Conservation (phyloP, 805 yeast species). For the Debaryomyces maramus region DNA sequence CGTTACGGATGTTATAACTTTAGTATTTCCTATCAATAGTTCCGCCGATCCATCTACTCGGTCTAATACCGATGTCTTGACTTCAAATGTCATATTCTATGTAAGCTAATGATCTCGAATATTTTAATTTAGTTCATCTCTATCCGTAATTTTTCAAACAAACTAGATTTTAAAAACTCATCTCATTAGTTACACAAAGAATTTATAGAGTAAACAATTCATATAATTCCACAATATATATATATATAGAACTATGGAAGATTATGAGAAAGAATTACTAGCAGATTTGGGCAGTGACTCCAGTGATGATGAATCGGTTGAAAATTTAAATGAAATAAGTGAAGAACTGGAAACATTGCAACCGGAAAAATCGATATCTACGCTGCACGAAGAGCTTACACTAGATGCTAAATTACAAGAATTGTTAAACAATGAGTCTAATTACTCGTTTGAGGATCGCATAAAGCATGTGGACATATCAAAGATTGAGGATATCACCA, state of each 20-base stretch:
- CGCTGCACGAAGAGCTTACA: neutral
- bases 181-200: neutral
- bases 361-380: neutral
- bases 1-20: constrained; percentile 72
- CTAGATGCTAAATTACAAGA: constrained; percentile 15
- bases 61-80: constrained; percentile 36
- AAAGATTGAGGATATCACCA: constrained; percentile 17
- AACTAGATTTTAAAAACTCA: too few relatives aligned
- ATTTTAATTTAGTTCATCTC: too few relatives aligned
- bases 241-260: constrained; percentile 16
- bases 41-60: constrained; percentile 83
- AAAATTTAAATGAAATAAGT: neutral
- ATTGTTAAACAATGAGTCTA: constrained; percentile 9
- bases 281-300: constrained; percentile 39
- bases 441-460: constrained; percentile 13
- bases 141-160: too few relatives aligned
- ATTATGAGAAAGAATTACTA: constrained; percentile 43
- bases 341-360: neutral
- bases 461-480: constrained; percentile 22
- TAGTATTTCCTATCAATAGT: constrained; percentile 49
- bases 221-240: neutral
- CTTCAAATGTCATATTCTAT: constrained; percentile 19
- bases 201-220: neutral
- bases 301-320: constrained; percentile 11
- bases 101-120: too few relatives aligned